A percentile compares a stretch with the other conserved stretches of the same genome.
Conservation (phyloP, 768 basidiomycete species). For the Termitomyces sp. region DNA sequence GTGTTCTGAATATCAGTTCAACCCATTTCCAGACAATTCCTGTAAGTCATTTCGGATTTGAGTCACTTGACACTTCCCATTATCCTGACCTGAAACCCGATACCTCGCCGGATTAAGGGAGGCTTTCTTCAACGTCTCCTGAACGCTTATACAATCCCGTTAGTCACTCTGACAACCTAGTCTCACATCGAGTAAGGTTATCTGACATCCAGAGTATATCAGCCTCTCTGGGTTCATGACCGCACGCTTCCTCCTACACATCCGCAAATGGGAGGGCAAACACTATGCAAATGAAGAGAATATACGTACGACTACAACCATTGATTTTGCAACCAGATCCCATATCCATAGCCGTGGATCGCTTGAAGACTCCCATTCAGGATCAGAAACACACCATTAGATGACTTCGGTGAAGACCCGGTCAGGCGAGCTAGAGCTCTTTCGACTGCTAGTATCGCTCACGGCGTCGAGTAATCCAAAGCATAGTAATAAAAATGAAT, state of each 20-base stretch:
- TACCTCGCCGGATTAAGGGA: not conserved
- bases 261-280: not conserved
- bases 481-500: not conserved
- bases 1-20: not conserved
- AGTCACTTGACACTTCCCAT: not conserved
- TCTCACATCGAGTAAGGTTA: not conserved
- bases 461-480: not conserved
- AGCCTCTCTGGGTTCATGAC: conserved; percentile 2
- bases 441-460: not conserved
- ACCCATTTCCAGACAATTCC: not conserved
- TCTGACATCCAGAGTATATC: not conserved
- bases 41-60: not conserved
- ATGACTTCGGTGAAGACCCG: not conserved
- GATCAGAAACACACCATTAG: not conserved
- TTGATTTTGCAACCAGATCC: not conserved
- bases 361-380: not conserved
- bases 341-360: not conserved
- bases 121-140: not conserved
- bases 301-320: not conserved
- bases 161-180: not conserved
- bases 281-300: not conserved
- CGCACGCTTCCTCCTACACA: not conserved
- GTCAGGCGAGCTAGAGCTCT: not conserved
- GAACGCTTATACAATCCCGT: not conserved
- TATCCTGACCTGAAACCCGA: not conserved